These are phyloP conservation scores for Aspergillus heteromorphus DNA, from an alignment of 495 filamentous ascomycete genomes.

Conservation along the genomic window DNA sequence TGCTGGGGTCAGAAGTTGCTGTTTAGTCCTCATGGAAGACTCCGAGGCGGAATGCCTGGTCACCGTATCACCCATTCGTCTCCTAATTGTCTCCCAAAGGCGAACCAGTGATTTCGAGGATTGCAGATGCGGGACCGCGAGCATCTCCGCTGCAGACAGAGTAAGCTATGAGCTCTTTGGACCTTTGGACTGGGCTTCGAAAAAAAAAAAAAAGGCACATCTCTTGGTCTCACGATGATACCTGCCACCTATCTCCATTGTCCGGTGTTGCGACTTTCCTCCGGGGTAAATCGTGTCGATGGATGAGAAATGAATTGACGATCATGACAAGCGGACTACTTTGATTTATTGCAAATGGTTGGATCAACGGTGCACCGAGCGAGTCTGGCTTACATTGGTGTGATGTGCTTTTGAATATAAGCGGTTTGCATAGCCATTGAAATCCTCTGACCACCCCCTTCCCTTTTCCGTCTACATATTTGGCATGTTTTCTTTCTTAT, in stretches of 20 bases:
- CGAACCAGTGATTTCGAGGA: not conserved
- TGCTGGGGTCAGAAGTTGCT: conserved; percentile 12
- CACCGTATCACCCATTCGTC: conserved; percentile 22
- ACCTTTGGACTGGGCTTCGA: not conserved
- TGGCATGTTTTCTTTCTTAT: not conserved
- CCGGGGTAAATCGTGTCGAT: not conserved
- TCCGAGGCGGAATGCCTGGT: not conserved
- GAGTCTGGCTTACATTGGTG: not conserved
- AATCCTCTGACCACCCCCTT: not conserved
- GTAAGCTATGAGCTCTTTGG: too few relatives aligned
- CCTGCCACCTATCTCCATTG: not conserved
- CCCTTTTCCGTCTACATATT: not conserved
- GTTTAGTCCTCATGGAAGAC: conserved; percentile 4
- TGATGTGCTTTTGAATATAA: not conserved
- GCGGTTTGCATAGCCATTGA: not conserved
- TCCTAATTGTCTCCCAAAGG: conserved; percentile 13
- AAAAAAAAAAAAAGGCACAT: too few relatives aligned
- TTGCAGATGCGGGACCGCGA: not conserved
- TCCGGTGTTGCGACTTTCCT: not conserved
- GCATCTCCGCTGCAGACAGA: not conserved
- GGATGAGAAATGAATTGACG: not conserved
- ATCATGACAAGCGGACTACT: not conserved
- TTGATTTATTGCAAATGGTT: not conserved
- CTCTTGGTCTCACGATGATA: too few relatives aligned
- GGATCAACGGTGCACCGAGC: not conserved